Conservation (phyloP, 78 protist species). For the Diacronema lutheri region DNA sequence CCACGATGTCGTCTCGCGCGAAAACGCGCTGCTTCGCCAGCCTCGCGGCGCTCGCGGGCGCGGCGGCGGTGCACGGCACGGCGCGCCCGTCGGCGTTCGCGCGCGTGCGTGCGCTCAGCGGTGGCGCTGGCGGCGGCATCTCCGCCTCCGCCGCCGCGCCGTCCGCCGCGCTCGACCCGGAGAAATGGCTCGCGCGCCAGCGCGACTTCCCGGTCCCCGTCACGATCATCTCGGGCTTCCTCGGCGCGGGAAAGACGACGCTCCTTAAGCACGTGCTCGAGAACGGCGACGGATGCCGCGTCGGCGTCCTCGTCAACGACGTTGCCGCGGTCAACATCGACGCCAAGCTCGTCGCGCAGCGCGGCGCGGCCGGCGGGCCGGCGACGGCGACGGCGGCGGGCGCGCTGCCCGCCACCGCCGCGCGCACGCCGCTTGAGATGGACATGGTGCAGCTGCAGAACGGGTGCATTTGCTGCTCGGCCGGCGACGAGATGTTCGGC, state of each 20-base stretch:
- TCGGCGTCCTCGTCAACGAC: constrained; percentile 4
- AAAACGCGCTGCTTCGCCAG: no score
- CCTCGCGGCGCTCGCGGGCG: no score
- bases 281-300: constrained; percentile 24
- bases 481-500: constrained; percentile 12
- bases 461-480: constrained; percentile 21
- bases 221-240: constrained; percentile 73
- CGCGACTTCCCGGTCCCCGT: constrained; percentile 25
- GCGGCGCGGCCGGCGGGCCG: background rate
- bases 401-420: background rate
- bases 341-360: background rate
- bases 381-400: background rate
- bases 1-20: no score
- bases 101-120: no score
- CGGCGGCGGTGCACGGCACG: no score
- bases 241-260: constrained; percentile 89
- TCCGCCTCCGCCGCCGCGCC: no score
- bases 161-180: no score
- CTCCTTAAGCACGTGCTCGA: constrained; percentile 55
- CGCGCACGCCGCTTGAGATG: background rate
- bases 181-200: no score
- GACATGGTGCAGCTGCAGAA: constrained; percentile 28
- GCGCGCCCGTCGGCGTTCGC: no score
- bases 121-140: no score
- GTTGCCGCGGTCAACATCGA: constrained; percentile 14